phyloP scores from a whole-genome alignment of 108 stramenopile genomes.

The Aurantiochytrium sp. region DNA sequence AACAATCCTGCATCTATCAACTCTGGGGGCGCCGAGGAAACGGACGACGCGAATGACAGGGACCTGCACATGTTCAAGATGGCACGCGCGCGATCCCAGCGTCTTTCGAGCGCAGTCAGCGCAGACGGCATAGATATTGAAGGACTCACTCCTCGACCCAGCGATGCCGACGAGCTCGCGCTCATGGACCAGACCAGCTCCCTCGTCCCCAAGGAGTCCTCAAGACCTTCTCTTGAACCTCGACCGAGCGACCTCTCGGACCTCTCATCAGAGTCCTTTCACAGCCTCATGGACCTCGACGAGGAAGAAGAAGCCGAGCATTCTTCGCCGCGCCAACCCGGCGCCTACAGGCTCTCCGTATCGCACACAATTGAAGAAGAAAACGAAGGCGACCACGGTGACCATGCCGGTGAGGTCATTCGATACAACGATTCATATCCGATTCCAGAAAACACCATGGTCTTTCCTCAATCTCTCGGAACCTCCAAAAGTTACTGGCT shows the following conservation, averaged over 20 bases:
- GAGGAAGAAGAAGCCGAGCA: neutral
- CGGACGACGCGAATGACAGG: neutral
- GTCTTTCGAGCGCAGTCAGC: neutral
- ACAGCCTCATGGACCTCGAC: neutral
- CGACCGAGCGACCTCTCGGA: neutral
- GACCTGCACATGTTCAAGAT: neutral
- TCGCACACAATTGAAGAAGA: neutral
- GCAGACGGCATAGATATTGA: neutral
- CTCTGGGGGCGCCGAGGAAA: no score
- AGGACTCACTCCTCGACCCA: neutral
- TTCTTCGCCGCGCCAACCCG: no score
- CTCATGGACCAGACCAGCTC: no score
- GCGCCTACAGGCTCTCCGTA: neutral
- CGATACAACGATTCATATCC: neutral
- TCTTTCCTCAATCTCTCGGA: neutral
- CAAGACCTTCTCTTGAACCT: no score
- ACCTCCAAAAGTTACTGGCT: neutral
- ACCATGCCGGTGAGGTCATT: no score
- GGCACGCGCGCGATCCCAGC: neutral
- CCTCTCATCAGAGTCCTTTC: neutral
- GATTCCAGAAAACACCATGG: neutral
- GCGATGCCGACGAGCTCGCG: no score
- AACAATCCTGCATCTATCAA: no score
- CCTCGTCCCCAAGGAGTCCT: no score
- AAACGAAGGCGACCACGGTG: neutral